A percentile compares a stretch with the other conserved stretches of the same genome.
These are phyloP conservation scores for Aspergillus funiculosus DNA, from an alignment of 495 filamentous ascomycete species.

Conservation along the genomic window DNA sequence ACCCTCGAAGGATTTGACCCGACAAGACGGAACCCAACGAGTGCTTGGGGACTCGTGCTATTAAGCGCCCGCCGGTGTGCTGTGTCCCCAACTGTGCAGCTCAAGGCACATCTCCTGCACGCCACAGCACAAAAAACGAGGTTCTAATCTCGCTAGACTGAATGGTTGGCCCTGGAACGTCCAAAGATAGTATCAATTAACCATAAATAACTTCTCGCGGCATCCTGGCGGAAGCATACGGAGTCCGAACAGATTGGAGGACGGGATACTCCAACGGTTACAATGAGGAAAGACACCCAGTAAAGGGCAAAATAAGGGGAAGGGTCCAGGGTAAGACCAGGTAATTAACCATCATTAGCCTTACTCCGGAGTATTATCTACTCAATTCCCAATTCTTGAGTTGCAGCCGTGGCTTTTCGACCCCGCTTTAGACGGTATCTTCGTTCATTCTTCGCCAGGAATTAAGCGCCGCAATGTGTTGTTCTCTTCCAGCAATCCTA, in stretches of 20 bases:
- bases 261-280: too few relatives aligned
- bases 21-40: constrained; percentile 18
- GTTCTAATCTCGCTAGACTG: neutral
- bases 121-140: constrained; percentile 14
- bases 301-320: too few relatives aligned
- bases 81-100: constrained; percentile 16
- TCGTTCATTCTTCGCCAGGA: constrained; percentile 2
- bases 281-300: too few relatives aligned
- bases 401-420: neutral
- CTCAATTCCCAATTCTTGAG: neutral
- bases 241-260: too few relatives aligned
- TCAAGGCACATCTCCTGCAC: constrained; percentile 21
- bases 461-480: constrained; percentile 1
- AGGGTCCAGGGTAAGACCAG: too few relatives aligned
- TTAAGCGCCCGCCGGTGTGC: constrained; percentile 34
- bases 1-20: constrained; percentile 5
- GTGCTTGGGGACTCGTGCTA: constrained; percentile 1
- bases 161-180: constrained; percentile 5
- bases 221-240: too few relatives aligned
- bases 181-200: constrained; percentile 19
- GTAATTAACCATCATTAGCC: neutral
- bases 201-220: neutral
- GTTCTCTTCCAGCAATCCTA: too few relatives aligned
- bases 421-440: neutral
- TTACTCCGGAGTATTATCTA: neutral